Evolutionary conservation across 129 eudicot species (phyloP).

Genomic region (Pulicaria dysenterica): DNA sequence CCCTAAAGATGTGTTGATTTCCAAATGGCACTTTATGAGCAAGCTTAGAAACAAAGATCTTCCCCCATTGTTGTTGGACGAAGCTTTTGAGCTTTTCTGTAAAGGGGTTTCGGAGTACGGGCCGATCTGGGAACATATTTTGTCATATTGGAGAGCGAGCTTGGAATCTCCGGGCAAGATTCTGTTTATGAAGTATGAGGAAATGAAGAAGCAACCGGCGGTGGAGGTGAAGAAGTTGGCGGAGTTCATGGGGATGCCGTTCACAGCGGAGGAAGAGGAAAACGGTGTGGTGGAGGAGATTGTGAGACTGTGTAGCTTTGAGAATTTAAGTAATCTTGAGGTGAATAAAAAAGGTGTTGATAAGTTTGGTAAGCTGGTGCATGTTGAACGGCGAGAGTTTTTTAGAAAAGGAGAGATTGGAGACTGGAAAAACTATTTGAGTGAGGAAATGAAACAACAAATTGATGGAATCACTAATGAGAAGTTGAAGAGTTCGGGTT

Average conservation of each 20-base stretch:
- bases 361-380: not conserved
- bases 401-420: slow-evolving; percentile 16
- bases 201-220: slow-evolving; percentile 32
- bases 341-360: slow-evolving; percentile 16
- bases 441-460: slow-evolving; percentile 1
- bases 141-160: slow-evolving; percentile 46
- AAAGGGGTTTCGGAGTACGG: slow-evolving; percentile 36
- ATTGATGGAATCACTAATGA: slow-evolving; percentile 5
- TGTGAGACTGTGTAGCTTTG: slow-evolving; percentile 21
- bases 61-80: slow-evolving; percentile 10
- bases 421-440: slow-evolving; percentile 23
- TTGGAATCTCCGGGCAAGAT: slow-evolving; percentile 30
- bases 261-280: slow-evolving; percentile 21
- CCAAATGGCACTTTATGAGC: too few species aligned
- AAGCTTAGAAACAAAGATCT: not conserved
- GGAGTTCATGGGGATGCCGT: slow-evolving; percentile 36
- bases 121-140: slow-evolving; percentile 44
- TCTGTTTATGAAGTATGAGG: slow-evolving; percentile 47
- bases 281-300: slow-evolving; percentile 19
- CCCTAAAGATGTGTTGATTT: too few species aligned
- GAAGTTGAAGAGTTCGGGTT: not conserved
- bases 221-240: slow-evolving; percentile 34
- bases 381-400: not conserved
- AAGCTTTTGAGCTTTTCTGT: slow-evolving; percentile 34
- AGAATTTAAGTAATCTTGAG: slow-evolving; percentile 2